Conservation (phyloP, 352 stramenopile species). For the Thraustochytrium sp. region DNA sequence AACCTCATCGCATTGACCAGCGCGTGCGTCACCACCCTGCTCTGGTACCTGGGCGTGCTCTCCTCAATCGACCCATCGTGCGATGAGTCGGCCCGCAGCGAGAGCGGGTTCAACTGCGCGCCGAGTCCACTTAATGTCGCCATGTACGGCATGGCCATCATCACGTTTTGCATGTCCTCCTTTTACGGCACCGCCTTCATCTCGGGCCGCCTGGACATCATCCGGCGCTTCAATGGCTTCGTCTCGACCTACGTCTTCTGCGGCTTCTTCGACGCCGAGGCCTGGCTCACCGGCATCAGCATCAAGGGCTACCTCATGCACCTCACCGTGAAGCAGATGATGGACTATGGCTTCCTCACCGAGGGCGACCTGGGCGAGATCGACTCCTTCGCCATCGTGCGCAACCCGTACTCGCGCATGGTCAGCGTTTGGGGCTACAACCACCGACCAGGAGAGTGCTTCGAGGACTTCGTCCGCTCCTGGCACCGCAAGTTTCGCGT, state of each 20-base stretch:
- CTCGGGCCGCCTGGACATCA: conserved; percentile 47
- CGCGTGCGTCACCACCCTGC: neutral
- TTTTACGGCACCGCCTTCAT: conserved; percentile 52
- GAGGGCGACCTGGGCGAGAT: conserved; percentile 49
- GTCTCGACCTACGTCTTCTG: conserved; percentile 53
- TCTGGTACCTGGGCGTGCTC: neutral
- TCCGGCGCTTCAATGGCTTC: conserved; percentile 50
- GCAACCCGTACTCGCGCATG: conserved; percentile 57
- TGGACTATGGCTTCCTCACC: conserved; percentile 53
- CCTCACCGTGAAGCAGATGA: conserved; percentile 53
- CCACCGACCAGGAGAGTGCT: conserved; percentile 54
- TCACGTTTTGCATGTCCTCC: conserved; percentile 47
- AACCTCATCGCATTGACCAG: conserved; percentile 48
- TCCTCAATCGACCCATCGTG: neutral
- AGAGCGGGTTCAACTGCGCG: neutral
- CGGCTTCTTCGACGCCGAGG: conserved; percentile 47
- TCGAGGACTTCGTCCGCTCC: conserved; percentile 50
- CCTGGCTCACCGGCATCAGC: conserved; percentile 53
- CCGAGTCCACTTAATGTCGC: neutral
- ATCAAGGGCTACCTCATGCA: conserved; percentile 57
- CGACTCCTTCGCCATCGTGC: conserved; percentile 52
- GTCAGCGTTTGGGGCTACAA: conserved; percentile 58
- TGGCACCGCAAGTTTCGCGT: conserved; percentile 48
- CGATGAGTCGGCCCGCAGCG: neutral
- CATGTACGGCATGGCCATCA: neutral